These are phyloP conservation scores for Aspergillus cristatus DNA, from an alignment of 495 filamentous ascomycete species.

Conservation along the genomic window DNA sequence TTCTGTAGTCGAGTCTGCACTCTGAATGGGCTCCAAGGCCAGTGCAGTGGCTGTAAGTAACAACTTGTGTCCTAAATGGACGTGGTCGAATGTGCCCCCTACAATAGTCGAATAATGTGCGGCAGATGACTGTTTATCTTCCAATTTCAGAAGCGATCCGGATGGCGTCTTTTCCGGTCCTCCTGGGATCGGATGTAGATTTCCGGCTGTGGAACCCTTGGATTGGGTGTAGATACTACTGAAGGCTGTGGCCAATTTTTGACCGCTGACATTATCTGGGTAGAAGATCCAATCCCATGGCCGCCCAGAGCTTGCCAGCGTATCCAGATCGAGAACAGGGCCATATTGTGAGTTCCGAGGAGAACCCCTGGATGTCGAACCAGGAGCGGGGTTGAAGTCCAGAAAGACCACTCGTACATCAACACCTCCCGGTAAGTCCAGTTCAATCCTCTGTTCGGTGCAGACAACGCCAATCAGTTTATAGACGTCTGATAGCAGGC, in stretches of 20 bases:
- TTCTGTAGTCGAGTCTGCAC: constrained; percentile 20
- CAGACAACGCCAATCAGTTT: constrained; percentile 61
- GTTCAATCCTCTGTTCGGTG: constrained; percentile 48
- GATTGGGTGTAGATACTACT: constrained; percentile 12
- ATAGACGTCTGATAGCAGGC: constrained; percentile 68
- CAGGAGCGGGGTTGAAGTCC: constrained; percentile 43
- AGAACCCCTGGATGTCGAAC: constrained; percentile 11
- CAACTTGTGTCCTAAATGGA: constrained; percentile 93
- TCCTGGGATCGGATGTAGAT: constrained; percentile 20
- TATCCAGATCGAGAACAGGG: constrained; percentile 55
- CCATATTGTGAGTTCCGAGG: constrained; percentile 37
- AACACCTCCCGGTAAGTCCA: constrained; percentile 61
- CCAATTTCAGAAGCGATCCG: constrained; percentile 13
- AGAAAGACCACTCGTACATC: constrained; percentile 70
- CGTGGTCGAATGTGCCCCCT: constrained; percentile 93
- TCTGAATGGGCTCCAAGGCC: constrained; percentile 42
- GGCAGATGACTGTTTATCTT: constrained; percentile 11
- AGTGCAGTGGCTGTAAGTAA: constrained; percentile 79
- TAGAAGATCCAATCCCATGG: constrained; percentile 65
- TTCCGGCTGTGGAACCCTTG: constrained; percentile 14
- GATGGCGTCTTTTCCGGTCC: constrained; percentile 19
- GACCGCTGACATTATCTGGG: constrained; percentile 50
- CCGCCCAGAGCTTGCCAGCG: constrained; percentile 53
- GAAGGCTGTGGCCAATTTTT: constrained; percentile 26
- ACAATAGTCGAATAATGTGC: constrained; percentile 59